phyloP scores from a whole-genome alignment of 2,329 filamentous ascomycete genomes.

The Aspergillus candidus region DNA sequence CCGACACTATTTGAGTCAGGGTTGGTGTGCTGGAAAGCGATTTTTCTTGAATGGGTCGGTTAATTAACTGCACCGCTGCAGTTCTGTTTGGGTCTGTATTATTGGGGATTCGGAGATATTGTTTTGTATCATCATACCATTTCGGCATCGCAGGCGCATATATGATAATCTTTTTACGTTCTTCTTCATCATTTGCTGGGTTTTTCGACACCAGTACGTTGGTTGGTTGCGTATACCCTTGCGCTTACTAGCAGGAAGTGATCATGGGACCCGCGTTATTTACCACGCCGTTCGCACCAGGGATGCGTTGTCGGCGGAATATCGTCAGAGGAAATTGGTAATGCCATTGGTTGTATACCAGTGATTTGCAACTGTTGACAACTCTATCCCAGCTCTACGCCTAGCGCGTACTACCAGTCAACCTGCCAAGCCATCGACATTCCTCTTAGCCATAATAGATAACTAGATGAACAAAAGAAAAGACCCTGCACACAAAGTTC shows the following conservation, averaged over 20 bases:
- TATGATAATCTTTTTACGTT: conserved; percentile 6
- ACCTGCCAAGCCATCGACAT: too few relatives aligned
- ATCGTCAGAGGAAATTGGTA: too few relatives aligned
- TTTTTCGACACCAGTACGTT: background rate
- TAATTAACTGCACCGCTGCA: background rate
- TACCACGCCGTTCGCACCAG: background rate
- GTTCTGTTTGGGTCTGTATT: conserved; percentile 18
- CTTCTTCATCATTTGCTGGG: background rate
- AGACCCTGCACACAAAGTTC: too few relatives aligned
- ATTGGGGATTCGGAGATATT: conserved; percentile 17
- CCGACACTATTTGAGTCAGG: conserved; percentile 19
- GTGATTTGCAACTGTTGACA: too few relatives aligned
- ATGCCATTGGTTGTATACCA: too few relatives aligned
- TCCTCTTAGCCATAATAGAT: too few relatives aligned
- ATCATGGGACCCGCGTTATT: background rate
- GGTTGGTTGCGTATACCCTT: too few relatives aligned
- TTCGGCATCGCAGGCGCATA: conserved; percentile 30
- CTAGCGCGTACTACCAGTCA: too few relatives aligned
- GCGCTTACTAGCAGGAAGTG: too few relatives aligned
- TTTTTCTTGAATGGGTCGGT: background rate
- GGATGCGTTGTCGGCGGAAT: too few relatives aligned
- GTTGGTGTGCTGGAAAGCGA: background rate
- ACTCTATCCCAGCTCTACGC: background rate
- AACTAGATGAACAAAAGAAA: too few relatives aligned
- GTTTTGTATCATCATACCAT: conserved; percentile 16